Evolutionary conservation across 2,329 filamentous ascomycete species (phyloP).

Genomic region (Biscogniauxia sp.): DNA sequence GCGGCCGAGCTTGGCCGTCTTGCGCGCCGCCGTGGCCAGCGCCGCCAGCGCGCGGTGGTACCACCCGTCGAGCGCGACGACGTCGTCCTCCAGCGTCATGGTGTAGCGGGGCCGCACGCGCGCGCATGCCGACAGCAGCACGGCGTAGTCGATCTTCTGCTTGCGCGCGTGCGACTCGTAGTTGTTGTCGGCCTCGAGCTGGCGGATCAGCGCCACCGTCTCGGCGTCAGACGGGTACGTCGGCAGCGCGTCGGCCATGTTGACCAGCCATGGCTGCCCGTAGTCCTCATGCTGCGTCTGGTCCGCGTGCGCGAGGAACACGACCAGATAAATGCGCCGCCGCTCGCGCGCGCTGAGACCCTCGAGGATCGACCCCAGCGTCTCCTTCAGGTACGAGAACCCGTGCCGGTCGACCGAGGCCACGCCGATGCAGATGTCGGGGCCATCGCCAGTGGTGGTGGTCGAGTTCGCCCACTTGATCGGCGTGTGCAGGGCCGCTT

Average conservation of each 20-base stretch:
- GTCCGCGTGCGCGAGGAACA: constrained; percentile 25
- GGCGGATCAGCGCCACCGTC: background rate
- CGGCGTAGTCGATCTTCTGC: constrained; percentile 25
- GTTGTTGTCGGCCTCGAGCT: constrained; percentile 3
- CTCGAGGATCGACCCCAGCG: constrained; percentile 22
- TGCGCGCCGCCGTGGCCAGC: constrained; percentile 12
- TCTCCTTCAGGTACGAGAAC: constrained; percentile 22
- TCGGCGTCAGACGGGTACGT: constrained; percentile 17
- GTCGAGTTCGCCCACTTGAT: constrained; percentile 18
- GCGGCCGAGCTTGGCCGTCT: constrained; percentile 19
- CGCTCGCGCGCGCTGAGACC: constrained; percentile 17
- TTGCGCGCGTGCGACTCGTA: constrained; percentile 14
- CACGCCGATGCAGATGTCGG: constrained; percentile 22
- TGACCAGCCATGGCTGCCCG: constrained; percentile 18
- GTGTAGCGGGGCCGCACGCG: constrained; percentile 21
- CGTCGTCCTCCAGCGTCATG: constrained; percentile 29
- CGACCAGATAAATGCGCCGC: constrained; percentile 16
- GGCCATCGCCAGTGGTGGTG: background rate
- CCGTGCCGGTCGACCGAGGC: constrained; percentile 16
- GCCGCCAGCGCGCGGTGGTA: constrained; percentile 19
- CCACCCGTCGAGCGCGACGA: constrained; percentile 29
- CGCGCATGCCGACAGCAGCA: constrained; percentile 24
- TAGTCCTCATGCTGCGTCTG: constrained; percentile 19
- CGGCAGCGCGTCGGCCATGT: constrained; percentile 23
- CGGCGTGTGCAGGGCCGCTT: constrained; percentile 16